These are phyloP conservation scores for Boletus sp. DNA, from an alignment of 768 basidiomycete genomes.

Conservation along the genomic window DNA sequence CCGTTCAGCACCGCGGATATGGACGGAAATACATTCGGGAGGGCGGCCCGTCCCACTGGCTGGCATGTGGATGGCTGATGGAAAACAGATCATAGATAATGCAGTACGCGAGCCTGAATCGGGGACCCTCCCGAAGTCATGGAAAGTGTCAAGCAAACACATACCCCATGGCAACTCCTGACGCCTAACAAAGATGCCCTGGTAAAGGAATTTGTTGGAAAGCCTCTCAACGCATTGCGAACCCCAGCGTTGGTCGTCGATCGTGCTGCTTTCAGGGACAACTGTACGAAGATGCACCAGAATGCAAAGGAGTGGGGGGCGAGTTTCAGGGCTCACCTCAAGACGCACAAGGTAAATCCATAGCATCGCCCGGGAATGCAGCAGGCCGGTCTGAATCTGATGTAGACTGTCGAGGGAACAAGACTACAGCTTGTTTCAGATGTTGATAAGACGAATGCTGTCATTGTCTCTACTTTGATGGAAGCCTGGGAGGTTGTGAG, in stretches of 20 bases:
- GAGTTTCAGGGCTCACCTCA: conserved; percentile 77
- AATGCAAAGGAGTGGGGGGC: conserved; percentile 66
- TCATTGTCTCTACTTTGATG: conserved; percentile 79
- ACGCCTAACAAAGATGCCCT: conserved; percentile 48
- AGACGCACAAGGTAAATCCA: conserved; percentile 68
- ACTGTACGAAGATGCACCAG: conserved; percentile 70
- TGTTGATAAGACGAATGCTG: conserved; percentile 51
- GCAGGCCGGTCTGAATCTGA: conserved; percentile 5
- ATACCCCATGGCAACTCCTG: conserved; percentile 41
- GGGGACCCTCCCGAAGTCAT: conserved; percentile 8
- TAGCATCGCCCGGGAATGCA: background rate
- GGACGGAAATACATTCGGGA: conserved; percentile 4
- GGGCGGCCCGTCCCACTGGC: background rate
- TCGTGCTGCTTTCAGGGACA: conserved; percentile 63
- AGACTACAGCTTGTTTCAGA: conserved; percentile 60
- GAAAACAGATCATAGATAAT: conserved; percentile 2
- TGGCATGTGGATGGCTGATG: background rate
- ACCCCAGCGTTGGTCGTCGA: conserved; percentile 82
- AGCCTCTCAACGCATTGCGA: conserved; percentile 51
- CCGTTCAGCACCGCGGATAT: background rate
- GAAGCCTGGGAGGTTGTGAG: conserved; percentile 76
- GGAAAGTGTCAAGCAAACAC: conserved; percentile 39
- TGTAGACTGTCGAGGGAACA: conserved; percentile 72
- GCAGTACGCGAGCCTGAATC: background rate
- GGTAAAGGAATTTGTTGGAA: conserved; percentile 54